phyloP scores from a whole-genome alignment of 2,329 filamentous ascomycete genomes.

The Fusarium sp. region DNA sequence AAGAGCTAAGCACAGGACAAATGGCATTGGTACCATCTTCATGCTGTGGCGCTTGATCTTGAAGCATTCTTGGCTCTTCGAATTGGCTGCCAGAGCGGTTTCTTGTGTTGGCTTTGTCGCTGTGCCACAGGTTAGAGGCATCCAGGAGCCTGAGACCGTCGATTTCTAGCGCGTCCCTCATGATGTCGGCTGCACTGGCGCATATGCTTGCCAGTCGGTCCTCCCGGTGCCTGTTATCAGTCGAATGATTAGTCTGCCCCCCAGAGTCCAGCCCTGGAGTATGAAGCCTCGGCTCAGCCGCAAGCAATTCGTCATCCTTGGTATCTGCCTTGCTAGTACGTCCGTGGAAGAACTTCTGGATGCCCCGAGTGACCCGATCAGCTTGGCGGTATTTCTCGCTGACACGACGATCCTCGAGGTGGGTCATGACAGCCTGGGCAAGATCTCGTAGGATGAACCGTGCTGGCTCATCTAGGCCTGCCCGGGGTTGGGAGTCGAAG shows the following conservation, averaged over 20 bases:
- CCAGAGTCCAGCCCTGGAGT: neutral
- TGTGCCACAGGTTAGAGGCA: no score
- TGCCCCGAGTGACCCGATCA: neutral
- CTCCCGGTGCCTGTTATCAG: neutral
- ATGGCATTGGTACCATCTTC: no score
- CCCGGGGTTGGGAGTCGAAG: neutral
- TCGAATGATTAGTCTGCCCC: neutral
- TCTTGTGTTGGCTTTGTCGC: no score
- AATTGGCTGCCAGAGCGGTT: no score
- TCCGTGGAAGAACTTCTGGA: neutral
- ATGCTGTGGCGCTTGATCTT: no score
- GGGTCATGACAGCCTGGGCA: neutral
- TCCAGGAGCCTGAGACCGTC: neutral
- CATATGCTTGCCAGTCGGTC: neutral
- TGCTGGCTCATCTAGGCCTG: neutral
- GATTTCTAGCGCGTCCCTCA: constrained; percentile 1
- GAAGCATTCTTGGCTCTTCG: no score
- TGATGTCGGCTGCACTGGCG: neutral
- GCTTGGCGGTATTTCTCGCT: constrained; percentile 7
- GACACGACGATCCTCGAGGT: constrained; percentile 1
- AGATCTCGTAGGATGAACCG: neutral
- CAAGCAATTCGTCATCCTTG: neutral
- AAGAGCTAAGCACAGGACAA: neutral
- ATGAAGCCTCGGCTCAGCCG: neutral
- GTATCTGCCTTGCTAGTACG: neutral